A percentile compares a stretch with the other conserved stretches of the same genome.
Conservation (phyloP, 164 flowering plant genomes). For the Macadamia integrifolia region DNA sequence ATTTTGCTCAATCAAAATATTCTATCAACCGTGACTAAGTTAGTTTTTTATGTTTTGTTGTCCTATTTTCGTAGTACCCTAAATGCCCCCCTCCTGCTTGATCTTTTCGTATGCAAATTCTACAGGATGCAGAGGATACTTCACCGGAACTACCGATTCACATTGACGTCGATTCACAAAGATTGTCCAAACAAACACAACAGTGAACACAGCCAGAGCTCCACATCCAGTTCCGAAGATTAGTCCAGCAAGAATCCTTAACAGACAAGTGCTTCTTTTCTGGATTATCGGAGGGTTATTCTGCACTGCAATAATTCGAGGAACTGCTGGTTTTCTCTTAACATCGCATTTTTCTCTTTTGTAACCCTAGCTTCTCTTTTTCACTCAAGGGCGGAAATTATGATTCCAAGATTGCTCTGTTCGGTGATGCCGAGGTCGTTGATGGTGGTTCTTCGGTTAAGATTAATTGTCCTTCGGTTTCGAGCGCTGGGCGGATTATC, state of each 20-base stretch:
- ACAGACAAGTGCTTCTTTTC: conserved; percentile 33
- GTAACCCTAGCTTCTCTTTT: too few relatives aligned
- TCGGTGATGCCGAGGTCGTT: too few relatives aligned
- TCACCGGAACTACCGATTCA: conserved; percentile 47
- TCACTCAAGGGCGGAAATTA: too few relatives aligned
- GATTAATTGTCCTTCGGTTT: too few relatives aligned
- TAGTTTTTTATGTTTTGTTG: too few relatives aligned
- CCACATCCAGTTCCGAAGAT: conserved; percentile 70
- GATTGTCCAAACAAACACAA: conserved; percentile 51
- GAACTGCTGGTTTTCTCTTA: conserved; percentile 54
- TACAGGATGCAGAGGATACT: conserved; percentile 35
- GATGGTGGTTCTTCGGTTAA: too few relatives aligned
- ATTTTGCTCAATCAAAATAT: too few relatives aligned
- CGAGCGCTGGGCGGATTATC: too few relatives aligned
- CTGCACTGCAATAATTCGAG: conserved; percentile 19
- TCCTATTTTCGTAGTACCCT: too few relatives aligned
- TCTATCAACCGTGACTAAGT: too few relatives aligned
- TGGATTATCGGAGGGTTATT: conserved; percentile 12
- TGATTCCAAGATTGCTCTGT: too few relatives aligned
- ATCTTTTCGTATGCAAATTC: conserved; percentile 55
- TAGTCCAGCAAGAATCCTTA: conserved; percentile 47
- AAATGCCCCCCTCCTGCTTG: conserved; percentile 2
- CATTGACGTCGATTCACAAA: conserved; percentile 35
- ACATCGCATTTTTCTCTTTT: too few relatives aligned
- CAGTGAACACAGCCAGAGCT: conserved; percentile 49